A percentile compares a stretch with the other conserved stretches of the same genome.
Conservation (phyloP, 1,284 basidiomycete genomes). For the Jaminaea rosea region DNA sequence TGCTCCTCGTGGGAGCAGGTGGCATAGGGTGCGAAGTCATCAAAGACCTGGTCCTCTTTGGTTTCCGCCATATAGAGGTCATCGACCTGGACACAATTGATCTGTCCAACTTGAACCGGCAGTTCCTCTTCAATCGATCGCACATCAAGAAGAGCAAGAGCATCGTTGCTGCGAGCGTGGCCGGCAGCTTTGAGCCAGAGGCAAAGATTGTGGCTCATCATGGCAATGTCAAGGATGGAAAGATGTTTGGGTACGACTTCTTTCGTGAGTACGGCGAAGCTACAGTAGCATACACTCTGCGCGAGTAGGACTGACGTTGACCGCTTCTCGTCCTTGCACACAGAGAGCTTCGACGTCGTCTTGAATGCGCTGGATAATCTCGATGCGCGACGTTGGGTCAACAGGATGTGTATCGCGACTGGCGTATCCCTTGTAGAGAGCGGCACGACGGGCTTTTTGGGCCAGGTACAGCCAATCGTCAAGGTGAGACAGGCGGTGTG, state of each 20-base stretch:
- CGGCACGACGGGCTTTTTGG: slow-evolving; percentile 90
- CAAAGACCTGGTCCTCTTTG: slow-evolving; percentile 88
- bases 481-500: slow-evolving; percentile 40
- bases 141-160: slow-evolving; percentile 96
- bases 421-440: slow-evolving; percentile 86
- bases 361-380: slow-evolving; percentile 91
- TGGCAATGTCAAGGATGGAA: slow-evolving; percentile 82
- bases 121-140: slow-evolving; percentile 94
- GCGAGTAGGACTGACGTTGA: too few relatives aligned
- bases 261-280: too few relatives aligned
- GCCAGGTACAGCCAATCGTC: slow-evolving; percentile 57
- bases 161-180: slow-evolving; percentile 80
- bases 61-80: slow-evolving; percentile 79
- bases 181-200: slow-evolving; percentile 80
- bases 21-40: slow-evolving; percentile 96
- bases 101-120: slow-evolving; percentile 92
- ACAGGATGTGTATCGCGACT: slow-evolving; percentile 91
- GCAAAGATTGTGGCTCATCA: slow-evolving; percentile 81
- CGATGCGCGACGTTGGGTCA: slow-evolving; percentile 53
- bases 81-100: slow-evolving; percentile 98
- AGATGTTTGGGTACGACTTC: slow-evolving; percentile 84
- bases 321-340: too few relatives aligned
- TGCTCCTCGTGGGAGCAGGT: slow-evolving; percentile 88
- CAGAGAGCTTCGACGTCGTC: slow-evolving; percentile 79
- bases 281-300: too few relatives aligned